These are phyloP conservation scores for Penicillium subrubescens DNA, from an alignment of 495 filamentous ascomycete species.

Conservation along the genomic window DNA sequence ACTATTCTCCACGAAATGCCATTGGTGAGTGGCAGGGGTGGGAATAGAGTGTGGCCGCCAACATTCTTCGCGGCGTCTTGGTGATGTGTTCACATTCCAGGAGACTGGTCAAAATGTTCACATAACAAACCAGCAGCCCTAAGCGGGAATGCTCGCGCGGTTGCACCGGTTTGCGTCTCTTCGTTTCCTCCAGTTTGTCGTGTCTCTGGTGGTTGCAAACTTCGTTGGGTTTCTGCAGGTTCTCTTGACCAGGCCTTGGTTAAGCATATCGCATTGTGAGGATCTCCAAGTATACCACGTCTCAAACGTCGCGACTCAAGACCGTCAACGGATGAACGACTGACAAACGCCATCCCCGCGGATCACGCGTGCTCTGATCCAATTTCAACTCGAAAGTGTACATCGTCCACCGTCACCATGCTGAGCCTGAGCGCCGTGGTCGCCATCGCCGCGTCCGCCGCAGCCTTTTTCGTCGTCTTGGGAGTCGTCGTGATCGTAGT, in stretches of 20 bases:
- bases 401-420: conserved; percentile 28
- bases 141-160: conserved; percentile 16
- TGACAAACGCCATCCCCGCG: background rate
- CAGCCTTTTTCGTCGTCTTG: conserved; percentile 40
- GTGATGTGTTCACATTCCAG: conserved; percentile 44
- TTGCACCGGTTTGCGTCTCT: conserved; percentile 7
- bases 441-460: conserved; percentile 46
- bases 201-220: conserved; percentile 11
- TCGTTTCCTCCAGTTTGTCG: conserved; percentile 20
- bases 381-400: background rate
- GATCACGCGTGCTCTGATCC: conserved; percentile 9
- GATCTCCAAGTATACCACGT: background rate
- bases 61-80: conserved; percentile 37
- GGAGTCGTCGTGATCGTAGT: conserved; percentile 38
- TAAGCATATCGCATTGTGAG: background rate
- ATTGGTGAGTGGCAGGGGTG: conserved; percentile 12
- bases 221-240: background rate
- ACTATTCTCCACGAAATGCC: background rate
- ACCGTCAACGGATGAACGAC: conserved; percentile 13
- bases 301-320: background rate
- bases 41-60: conserved; percentile 25
- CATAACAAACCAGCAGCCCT: conserved; percentile 40
- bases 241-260: background rate
- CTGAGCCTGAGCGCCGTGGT: conserved; percentile 39
- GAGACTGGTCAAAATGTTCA: conserved; percentile 21